Evolutionary conservation across 2,329 filamentous ascomycete genomes (phyloP).

Genomic region (Fusarium duplospermum): DNA sequence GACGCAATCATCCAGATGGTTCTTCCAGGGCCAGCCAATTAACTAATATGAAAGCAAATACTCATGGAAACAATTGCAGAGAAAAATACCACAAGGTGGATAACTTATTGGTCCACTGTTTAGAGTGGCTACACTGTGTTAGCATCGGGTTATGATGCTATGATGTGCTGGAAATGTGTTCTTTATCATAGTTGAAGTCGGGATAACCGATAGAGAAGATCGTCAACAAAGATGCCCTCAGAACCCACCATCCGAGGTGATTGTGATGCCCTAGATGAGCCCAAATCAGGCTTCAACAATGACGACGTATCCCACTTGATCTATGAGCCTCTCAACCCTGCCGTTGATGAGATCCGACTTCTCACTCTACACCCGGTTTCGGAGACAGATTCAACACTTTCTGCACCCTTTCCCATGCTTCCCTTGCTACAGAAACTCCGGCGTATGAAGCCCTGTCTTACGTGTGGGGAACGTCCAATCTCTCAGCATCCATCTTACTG

Average conservation of each 20-base stretch:
- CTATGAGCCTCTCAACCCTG: background rate
- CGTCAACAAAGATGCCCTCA: background rate
- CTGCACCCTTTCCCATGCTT: conserved; percentile 1
- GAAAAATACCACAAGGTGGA: background rate
- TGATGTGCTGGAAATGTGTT: too few species aligned
- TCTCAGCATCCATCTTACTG: conserved; percentile 7
- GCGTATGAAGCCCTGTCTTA: conserved; percentile 30
- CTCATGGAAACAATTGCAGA: background rate
- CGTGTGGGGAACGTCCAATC: conserved; percentile 18
- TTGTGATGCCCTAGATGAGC: background rate
- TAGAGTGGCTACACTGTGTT: too few species aligned
- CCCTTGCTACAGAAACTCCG: background rate
- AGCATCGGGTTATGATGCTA: too few species aligned
- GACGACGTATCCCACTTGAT: background rate
- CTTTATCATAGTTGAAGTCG: too few species aligned
- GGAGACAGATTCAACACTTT: background rate
- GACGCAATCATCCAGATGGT: background rate
- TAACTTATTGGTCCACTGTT: background rate
- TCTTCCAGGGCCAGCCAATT: background rate
- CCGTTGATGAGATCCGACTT: conserved; percentile 2
- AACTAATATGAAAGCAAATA: background rate
- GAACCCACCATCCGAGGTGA: background rate
- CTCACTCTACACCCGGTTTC: conserved; percentile 2
- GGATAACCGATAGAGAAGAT: too few species aligned
- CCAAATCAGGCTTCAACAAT: background rate